Conservation (phyloP, 441 rosid species). For the Syzygium malaccense region DNA sequence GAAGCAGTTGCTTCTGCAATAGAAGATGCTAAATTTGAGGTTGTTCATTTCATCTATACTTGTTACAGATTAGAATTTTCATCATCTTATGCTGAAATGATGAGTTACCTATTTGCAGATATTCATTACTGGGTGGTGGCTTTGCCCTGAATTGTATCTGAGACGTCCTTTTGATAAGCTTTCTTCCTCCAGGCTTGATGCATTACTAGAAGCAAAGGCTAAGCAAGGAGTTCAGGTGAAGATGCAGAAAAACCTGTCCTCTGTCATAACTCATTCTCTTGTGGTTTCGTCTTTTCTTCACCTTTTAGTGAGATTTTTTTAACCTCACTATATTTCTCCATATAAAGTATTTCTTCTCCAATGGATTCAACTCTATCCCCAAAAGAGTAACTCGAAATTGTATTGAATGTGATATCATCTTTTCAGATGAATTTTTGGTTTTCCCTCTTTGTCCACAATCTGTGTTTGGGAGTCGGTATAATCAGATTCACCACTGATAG, state of each 20-base stretch:
- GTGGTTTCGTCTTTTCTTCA: neutral
- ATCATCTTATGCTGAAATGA: neutral
- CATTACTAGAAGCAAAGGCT: conserved; percentile 93
- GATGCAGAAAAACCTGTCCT: neutral
- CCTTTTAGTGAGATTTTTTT: neutral
- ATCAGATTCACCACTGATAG: neutral
- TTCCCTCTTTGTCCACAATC: neutral
- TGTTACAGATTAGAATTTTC: neutral
- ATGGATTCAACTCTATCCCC: neutral
- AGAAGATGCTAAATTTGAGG: conserved; percentile 97
- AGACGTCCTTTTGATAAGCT: conserved; percentile 75
- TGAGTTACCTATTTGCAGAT: conserved; percentile 43
- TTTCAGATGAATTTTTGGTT: neutral
- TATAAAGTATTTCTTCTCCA: neutral
- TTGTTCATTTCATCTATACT: neutral
- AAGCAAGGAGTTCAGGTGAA: conserved; percentile 96
- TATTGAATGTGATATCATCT: neutral
- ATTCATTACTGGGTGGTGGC: conserved; percentile 99
- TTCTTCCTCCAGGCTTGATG: conserved; percentile 81
- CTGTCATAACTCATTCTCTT: neutral
- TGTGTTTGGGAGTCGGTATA: neutral
- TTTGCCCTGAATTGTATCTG: conserved; percentile 97
- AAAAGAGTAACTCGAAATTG: neutral
- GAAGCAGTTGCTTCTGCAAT: conserved; percentile 85
- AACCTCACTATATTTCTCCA: neutral